These are phyloP conservation scores for Salix purpurea DNA, from an alignment of 345 rosid species.

Conservation along the genomic window DNA sequence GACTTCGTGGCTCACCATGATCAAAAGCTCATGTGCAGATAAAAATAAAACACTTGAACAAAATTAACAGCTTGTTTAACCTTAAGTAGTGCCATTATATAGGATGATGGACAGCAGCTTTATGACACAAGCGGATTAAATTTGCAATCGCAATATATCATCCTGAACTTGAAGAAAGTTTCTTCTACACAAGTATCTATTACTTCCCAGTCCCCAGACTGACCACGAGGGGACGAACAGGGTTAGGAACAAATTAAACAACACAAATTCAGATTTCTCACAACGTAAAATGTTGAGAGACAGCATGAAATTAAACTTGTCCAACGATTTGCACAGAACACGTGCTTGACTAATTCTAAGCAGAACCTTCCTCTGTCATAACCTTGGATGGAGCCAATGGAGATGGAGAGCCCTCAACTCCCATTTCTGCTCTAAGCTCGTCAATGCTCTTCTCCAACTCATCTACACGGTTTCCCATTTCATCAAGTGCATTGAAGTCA, in stretches of 20 bases:
- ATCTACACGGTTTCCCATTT: conserved; percentile 75
- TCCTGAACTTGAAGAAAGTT: background rate
- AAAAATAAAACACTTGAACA: too few species aligned
- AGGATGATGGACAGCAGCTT: too few species aligned
- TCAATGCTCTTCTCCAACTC: conserved; percentile 84
- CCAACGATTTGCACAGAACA: background rate
- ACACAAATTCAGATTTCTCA: background rate
- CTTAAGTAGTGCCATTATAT: too few species aligned
- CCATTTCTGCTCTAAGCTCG: conserved; percentile 63
- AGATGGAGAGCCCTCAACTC: conserved; percentile 64
- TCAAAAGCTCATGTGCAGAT: too few species aligned
- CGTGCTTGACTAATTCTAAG: conserved; percentile 17
- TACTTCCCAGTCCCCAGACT: background rate
- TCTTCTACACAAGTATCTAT: background rate
- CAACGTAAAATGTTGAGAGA: background rate
- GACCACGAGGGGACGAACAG: background rate
- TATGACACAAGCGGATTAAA: background rate
- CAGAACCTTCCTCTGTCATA: conserved; percentile 42
- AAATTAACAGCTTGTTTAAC: too few species aligned
- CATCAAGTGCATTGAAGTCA: conserved; percentile 71
- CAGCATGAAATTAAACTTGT: background rate
- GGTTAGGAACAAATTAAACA: background rate
- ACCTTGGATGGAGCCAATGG: conserved; percentile 43
- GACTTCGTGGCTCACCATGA: too few species aligned
- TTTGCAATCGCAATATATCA: background rate